phyloP scores from a whole-genome alignment of 169 alveolate genomes.

The Perkinsus olseni region DNA sequence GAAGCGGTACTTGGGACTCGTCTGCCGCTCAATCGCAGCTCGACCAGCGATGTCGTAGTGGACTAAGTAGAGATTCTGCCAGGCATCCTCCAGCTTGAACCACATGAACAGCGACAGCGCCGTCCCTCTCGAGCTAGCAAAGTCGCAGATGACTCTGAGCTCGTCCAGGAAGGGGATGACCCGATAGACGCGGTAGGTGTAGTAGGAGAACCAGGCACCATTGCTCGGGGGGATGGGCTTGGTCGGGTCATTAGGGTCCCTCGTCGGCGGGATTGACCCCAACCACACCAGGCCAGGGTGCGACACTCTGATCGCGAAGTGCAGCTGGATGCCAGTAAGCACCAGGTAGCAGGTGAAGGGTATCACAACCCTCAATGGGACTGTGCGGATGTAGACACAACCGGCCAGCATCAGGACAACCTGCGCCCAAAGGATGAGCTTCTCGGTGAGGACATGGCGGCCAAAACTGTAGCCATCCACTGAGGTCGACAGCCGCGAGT shows the following conservation, averaged over 20 bases:
- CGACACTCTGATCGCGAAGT: not conserved
- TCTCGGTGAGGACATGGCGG: not conserved
- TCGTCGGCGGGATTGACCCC: not conserved
- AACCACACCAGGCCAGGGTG: not conserved
- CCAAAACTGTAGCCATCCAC: not conserved
- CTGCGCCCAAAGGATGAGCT: not conserved
- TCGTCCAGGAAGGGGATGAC: not conserved
- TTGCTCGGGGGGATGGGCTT: not conserved
- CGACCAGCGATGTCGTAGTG: not conserved
- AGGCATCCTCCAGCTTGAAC: not conserved
- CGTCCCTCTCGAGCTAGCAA: not conserved
- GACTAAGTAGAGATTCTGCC: not conserved
- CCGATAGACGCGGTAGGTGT: not conserved
- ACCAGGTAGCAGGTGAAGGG: not conserved
- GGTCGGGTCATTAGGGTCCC: not conserved
- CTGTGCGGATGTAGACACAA: not conserved
- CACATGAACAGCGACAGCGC: not conserved
- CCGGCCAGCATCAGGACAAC: not conserved
- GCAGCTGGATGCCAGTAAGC: not conserved
- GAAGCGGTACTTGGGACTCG: not conserved
- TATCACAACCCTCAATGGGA: not conserved
- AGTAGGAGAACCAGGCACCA: not conserved
- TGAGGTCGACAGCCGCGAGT: not conserved
- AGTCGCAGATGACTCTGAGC: not conserved
- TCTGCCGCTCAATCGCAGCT: not conserved